Conservation (phyloP, 2,329 filamentous ascomycete species). For the Truncatella angustata region DNA sequence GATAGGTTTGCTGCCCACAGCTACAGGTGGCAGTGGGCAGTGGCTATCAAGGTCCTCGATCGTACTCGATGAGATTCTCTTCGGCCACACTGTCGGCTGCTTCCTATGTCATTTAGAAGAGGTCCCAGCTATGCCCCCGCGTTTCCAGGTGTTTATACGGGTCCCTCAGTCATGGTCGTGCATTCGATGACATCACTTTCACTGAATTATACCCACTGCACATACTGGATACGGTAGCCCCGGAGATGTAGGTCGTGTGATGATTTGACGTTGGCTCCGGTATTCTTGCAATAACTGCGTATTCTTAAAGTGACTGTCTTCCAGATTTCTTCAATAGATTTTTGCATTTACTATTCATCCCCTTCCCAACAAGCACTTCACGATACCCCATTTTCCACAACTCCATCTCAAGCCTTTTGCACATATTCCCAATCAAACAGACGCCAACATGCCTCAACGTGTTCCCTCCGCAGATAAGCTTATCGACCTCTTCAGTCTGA, state of each 20-base stretch:
- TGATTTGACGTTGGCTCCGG: too few relatives aligned
- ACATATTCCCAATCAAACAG: constrained; percentile 8
- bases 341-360: not conserved
- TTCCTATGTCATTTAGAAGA: not conserved
- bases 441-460: constrained; percentile 51
- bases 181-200: constrained; percentile 14
- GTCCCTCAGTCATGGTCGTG: constrained; percentile 12
- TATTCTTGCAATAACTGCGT: too few relatives aligned
- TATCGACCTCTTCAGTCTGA: constrained; percentile 67
- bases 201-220: constrained; percentile 7
- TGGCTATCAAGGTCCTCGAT: not conserved
- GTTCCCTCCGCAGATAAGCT: constrained; percentile 58
- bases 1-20: too few relatives aligned
- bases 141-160: not conserved
- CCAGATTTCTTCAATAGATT: not conserved
- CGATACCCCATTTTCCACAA: too few relatives aligned
- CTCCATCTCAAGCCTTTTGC: not conserved
- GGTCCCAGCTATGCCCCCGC: not conserved
- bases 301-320: not conserved
- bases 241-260: not conserved
- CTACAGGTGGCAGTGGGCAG: too few relatives aligned
- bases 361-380: too few relatives aligned
- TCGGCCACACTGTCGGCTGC: constrained; percentile 13
- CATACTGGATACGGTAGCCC: not conserved
- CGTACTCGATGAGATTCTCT: not conserved